Evolutionary conservation across 345 rosid species (phyloP).

Genomic region (Rhizophora mangle): DNA sequence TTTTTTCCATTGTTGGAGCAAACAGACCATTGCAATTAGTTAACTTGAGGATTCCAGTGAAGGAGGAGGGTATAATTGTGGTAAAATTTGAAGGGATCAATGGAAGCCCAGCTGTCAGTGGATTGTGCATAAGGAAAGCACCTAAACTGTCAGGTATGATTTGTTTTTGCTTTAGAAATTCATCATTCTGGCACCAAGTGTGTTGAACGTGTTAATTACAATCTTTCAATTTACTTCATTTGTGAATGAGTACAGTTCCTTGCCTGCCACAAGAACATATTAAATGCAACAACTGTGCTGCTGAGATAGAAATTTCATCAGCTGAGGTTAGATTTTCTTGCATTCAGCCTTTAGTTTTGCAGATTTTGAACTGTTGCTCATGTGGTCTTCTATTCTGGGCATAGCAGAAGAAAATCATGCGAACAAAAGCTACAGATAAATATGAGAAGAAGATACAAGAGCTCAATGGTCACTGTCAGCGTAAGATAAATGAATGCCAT

Average conservation of each 20-base stretch:
- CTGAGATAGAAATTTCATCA: slow-evolving; percentile 70
- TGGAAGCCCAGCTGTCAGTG: slow-evolving; percentile 78
- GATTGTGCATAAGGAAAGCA: slow-evolving; percentile 80
- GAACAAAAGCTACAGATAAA: slow-evolving; percentile 65
- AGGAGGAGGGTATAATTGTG: slow-evolving; percentile 56
- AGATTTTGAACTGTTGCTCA: slow-evolving; percentile 18
- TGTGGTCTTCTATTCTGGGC: slow-evolving; percentile 19
- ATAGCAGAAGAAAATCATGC: slow-evolving; percentile 70
- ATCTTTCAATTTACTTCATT: slow-evolving; percentile 12
- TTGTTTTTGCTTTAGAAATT: slow-evolving; percentile 1
- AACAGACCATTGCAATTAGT: slow-evolving; percentile 75
- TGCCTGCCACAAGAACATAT: slow-evolving; percentile 50
- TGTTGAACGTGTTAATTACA: slow-evolving; percentile 8
- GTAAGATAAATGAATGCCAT: slow-evolving; percentile 83
- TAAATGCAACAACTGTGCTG: slow-evolving; percentile 64
- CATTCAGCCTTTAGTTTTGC: slow-evolving; percentile 11
- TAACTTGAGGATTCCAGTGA: slow-evolving; percentile 59
- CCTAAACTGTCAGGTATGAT: slow-evolving; percentile 48
- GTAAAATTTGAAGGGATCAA: slow-evolving; percentile 67
- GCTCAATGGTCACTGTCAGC: slow-evolving; percentile 61
- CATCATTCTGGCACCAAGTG: not conserved
- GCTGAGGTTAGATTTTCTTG: slow-evolving; percentile 49
- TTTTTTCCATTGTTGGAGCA: slow-evolving; percentile 76
- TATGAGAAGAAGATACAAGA: slow-evolving; percentile 84
- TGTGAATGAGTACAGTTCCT: slow-evolving; percentile 40